phyloP scores from a whole-genome alignment of 106 monocot species.

The Acorus gramineus region DNA sequence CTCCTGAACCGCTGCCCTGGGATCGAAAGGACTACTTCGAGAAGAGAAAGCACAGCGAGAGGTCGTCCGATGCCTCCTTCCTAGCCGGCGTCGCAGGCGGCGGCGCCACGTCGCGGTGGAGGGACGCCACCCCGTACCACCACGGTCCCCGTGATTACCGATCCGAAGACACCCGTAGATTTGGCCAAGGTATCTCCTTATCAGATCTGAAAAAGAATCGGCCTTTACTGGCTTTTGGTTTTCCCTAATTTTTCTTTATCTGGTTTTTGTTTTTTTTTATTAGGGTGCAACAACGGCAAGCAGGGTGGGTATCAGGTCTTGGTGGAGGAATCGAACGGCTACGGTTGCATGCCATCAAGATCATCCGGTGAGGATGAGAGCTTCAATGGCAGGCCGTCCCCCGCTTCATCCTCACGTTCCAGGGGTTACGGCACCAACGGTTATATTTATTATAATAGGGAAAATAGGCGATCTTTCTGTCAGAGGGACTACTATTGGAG shows the following conservation, averaged over 20 bases:
- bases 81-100: slow-evolving; percentile 27
- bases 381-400: slow-evolving; percentile 9
- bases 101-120: slow-evolving; percentile 39
- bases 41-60: slow-evolving; percentile 57
- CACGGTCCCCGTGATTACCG: slow-evolving; percentile 27
- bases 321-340: slow-evolving; percentile 31
- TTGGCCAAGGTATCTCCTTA: slow-evolving; percentile 23
- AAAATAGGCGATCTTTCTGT: slow-evolving; percentile 28
- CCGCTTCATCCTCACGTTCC: slow-evolving; percentile 4
- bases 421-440: slow-evolving; percentile 29
- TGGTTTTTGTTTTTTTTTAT: slow-evolving; percentile 9
- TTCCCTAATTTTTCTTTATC: background rate
- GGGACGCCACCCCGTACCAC: slow-evolving; percentile 27
- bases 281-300: slow-evolving; percentile 37
- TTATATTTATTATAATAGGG: slow-evolving; percentile 1
- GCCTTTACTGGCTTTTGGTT: background rate
- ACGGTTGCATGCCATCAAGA: slow-evolving; percentile 38
- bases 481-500: no score
- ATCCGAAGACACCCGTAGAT: slow-evolving; percentile 51
- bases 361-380: slow-evolving; percentile 39
- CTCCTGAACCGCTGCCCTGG: slow-evolving; percentile 70
- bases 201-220: slow-evolving; percentile 24
- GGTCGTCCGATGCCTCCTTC: slow-evolving; percentile 13
- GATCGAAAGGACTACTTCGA: slow-evolving; percentile 65
- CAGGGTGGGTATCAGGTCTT: slow-evolving; percentile 34